Percentiles rank a stretch among this genome's conserved stretches.
Conservation (phyloP, 352 stramenopile genomes). For the Salisapilia sapeloensis region DNA sequence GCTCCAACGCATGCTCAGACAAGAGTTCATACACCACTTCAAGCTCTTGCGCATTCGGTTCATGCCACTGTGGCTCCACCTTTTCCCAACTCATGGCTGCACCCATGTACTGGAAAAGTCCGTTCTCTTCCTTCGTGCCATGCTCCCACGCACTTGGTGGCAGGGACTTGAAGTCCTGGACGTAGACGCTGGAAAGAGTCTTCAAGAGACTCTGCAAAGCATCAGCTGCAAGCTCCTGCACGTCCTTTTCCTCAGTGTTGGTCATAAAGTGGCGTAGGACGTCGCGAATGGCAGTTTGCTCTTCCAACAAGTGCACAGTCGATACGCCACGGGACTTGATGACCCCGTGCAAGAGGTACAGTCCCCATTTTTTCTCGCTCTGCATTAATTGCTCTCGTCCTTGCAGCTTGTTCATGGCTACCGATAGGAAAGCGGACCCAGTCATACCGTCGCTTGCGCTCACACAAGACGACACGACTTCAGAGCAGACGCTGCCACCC, state of each 20-base stretch:
- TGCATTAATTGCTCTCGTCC: conserved; percentile 16
- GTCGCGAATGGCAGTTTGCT: conserved; percentile 14
- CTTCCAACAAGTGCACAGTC: conserved; percentile 12
- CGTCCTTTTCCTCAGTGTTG: conserved; percentile 30
- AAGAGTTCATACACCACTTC: conserved; percentile 30
- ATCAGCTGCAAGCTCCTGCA: conserved; percentile 24
- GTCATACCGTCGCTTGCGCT: conserved; percentile 21
- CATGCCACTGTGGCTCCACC: conserved; percentile 34
- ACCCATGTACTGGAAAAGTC: conserved; percentile 47
- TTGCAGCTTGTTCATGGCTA: conserved; percentile 35
- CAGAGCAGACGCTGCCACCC: conserved; percentile 34
- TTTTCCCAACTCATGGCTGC: conserved; percentile 27
- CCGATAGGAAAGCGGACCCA: conserved; percentile 15
- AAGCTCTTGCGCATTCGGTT: conserved; percentile 34
- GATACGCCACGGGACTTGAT: conserved; percentile 18
- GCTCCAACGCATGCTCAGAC: conserved; percentile 19
- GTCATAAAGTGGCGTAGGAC: conserved; percentile 25
- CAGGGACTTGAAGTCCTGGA: conserved; percentile 40
- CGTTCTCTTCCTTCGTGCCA: conserved; percentile 14
- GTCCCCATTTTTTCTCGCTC: conserved; percentile 52
- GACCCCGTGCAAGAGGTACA: conserved; percentile 33
- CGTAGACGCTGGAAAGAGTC: conserved; percentile 30
- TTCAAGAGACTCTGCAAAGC: conserved; percentile 26
- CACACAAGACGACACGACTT: conserved; percentile 27
- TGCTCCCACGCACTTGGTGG: conserved; percentile 19